These are phyloP conservation scores for Scleroderma citrinum DNA, from an alignment of 768 basidiomycete species.

Conservation along the genomic window DNA sequence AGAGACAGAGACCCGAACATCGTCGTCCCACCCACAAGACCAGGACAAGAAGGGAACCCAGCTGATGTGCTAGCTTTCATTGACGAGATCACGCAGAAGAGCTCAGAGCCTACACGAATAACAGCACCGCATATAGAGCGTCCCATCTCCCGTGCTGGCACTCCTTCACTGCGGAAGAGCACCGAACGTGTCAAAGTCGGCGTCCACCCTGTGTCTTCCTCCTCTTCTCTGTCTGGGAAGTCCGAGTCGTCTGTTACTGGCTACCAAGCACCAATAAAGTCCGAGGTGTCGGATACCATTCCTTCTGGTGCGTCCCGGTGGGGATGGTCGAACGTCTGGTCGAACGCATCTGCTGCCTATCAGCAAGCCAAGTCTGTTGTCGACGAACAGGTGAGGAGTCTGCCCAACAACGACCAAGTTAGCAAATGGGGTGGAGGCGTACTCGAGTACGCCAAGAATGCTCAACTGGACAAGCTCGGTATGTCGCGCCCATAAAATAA, in stretches of 20 bases:
- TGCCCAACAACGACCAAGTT: conserved; percentile 81
- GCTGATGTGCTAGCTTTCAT: conserved; percentile 88
- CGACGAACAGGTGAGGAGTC: conserved; percentile 87
- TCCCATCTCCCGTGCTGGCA: conserved; percentile 58
- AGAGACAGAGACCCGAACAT: conserved; percentile 8
- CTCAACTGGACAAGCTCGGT: conserved; percentile 90
- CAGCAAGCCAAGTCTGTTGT: conserved; percentile 85
- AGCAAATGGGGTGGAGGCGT: conserved; percentile 86
- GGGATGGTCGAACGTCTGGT: conserved; percentile 92
- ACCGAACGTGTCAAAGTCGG: conserved; percentile 72
- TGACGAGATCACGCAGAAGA: conserved; percentile 92
- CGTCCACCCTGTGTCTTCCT: conserved; percentile 34
- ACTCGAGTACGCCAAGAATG: conserved; percentile 80
- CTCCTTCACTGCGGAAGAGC: conserved; percentile 67
- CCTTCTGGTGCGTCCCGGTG: conserved; percentile 36
- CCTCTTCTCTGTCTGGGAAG: conserved; percentile 36
- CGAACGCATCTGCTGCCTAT: conserved; percentile 74
- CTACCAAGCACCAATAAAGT: conserved; percentile 15
- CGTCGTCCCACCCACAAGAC: conserved; percentile 14
- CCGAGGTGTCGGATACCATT: conserved; percentile 10
- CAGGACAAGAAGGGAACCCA: conserved; percentile 53
- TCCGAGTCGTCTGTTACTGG: conserved; percentile 24
- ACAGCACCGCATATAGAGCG: conserved; percentile 50
- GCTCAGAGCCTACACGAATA: conserved; percentile 66
- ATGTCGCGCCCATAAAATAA: conserved; percentile 16